A percentile compares a stretch with the other conserved stretches of the same genome.
Evolutionary conservation across 495 filamentous ascomycete genomes (phyloP).

Genomic region (Xylaria grammica): DNA sequence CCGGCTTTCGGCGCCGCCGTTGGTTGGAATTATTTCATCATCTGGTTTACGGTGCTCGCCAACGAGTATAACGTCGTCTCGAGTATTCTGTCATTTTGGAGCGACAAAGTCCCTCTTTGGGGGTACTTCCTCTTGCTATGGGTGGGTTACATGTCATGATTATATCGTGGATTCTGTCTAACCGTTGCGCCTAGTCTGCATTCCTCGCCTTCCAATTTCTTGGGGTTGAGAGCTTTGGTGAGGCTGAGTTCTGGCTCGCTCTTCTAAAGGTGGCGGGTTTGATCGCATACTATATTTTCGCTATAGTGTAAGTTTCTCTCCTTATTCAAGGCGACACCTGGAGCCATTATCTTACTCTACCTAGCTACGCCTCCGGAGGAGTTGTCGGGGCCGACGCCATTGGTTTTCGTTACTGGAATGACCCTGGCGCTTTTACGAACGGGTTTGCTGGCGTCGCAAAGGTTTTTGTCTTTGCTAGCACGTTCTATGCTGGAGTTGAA

Average conservation of each 20-base stretch:
- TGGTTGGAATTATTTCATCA: slow-evolving; percentile 78
- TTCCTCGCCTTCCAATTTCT: slow-evolving; percentile 54
- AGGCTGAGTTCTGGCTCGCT: slow-evolving; percentile 69
- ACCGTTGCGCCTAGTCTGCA: slow-evolving; percentile 33
- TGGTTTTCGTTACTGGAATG: slow-evolving; percentile 71
- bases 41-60: slow-evolving; percentile 64
- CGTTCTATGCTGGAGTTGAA: slow-evolving; percentile 78
- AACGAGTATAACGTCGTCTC: slow-evolving; percentile 65
- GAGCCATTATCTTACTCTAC: too few relatives aligned
- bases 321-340: too few relatives aligned
- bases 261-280: slow-evolving; percentile 71
- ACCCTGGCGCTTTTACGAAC: slow-evolving; percentile 70
- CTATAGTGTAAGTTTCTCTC: slow-evolving; percentile 57
- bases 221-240: slow-evolving; percentile 60
- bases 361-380: slow-evolving; percentile 56
- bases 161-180: background rate
- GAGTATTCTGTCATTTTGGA: slow-evolving; percentile 67
- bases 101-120: slow-evolving; percentile 51
- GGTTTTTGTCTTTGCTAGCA: slow-evolving; percentile 68
- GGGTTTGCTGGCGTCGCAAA: slow-evolving; percentile 67
- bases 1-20: slow-evolving; percentile 83
- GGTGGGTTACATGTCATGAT: slow-evolving; percentile 46
- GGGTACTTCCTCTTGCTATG: slow-evolving; percentile 72
- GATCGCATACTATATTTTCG: slow-evolving; percentile 70
- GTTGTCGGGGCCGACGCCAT: slow-evolving; percentile 50